phyloP scores from a whole-genome alignment of 2,329 filamentous ascomycete genomes.

The Rutstroemia sydowiana region DNA sequence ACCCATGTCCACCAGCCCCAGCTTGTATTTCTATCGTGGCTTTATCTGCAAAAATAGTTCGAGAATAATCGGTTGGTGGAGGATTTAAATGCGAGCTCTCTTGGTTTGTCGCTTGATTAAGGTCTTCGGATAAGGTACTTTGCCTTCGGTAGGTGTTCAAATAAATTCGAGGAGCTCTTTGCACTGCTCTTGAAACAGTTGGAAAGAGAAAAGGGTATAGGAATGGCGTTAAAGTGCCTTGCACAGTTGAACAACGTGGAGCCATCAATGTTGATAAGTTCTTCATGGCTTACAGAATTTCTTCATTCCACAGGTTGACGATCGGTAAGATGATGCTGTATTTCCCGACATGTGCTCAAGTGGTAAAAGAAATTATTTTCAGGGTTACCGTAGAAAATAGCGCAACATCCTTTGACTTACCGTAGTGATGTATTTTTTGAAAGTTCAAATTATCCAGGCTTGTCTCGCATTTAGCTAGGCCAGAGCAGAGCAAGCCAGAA shows the following conservation, averaged over 20 bases:
- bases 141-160: conserved; percentile 17
- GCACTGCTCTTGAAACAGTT: conserved; percentile 4
- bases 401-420: too few species aligned
- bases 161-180: conserved; percentile 8
- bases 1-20: conserved; percentile 81
- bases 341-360: not conserved
- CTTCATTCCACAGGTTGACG: conserved; percentile 9
- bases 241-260: conserved; percentile 25
- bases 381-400: too few species aligned
- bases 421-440: too few species aligned
- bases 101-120: conserved; percentile 14
- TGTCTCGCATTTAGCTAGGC: not conserved
- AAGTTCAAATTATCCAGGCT: not conserved
- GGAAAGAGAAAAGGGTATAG: conserved; percentile 28
- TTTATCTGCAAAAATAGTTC: conserved; percentile 79
- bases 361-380: too few species aligned
- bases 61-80: conserved; percentile 72
- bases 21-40: conserved; percentile 71
- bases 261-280: conserved; percentile 19
- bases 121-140: conserved; percentile 12
- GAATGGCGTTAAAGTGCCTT: conserved; percentile 29
- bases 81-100: conserved; percentile 63
- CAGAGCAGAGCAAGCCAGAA: not conserved
- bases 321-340: not conserved
- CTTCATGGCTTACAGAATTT: not conserved